Evolutionary conservation across 345 rosid species (phyloP).

Genomic region (Erodium maritimum): DNA sequence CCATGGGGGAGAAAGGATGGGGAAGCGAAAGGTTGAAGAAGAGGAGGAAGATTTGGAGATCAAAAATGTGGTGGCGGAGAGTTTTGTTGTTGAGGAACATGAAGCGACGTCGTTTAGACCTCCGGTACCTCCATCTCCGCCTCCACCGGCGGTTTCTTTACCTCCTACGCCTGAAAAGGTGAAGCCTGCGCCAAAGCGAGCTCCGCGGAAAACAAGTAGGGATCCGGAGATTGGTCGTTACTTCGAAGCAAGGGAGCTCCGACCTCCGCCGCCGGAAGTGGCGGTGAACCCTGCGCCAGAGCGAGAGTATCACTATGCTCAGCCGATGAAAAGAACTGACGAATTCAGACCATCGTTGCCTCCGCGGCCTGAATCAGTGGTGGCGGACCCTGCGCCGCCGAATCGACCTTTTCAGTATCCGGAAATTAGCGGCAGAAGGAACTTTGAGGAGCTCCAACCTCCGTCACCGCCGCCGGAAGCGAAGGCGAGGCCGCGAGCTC

Average conservation of each 20-base stretch:
- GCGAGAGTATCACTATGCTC: conserved; percentile 4
- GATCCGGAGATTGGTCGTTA: background rate
- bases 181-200: too few relatives aligned
- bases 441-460: conserved; percentile 1
- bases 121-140: background rate
- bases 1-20: background rate
- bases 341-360: too few relatives aligned
- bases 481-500: too few relatives aligned
- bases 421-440: too few relatives aligned
- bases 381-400: too few relatives aligned
- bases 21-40: background rate
- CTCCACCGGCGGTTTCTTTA: background rate
- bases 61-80: conserved; percentile 2
- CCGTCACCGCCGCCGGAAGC: conserved; percentile 8
- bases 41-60: conserved; percentile 18
- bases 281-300: background rate
- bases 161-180: conserved; percentile 8
- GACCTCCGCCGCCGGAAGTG: background rate
- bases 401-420: too few relatives aligned
- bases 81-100: background rate
- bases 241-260: background rate
- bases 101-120: background rate
- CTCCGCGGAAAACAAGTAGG: background rate
- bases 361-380: too few relatives aligned
- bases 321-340: too few relatives aligned